Percentiles rank a stretch among this genome's conserved stretches.
phyloP scores from a whole-genome alignment of 2,329 filamentous ascomycete species.

The Botrytis sinoallii region DNA sequence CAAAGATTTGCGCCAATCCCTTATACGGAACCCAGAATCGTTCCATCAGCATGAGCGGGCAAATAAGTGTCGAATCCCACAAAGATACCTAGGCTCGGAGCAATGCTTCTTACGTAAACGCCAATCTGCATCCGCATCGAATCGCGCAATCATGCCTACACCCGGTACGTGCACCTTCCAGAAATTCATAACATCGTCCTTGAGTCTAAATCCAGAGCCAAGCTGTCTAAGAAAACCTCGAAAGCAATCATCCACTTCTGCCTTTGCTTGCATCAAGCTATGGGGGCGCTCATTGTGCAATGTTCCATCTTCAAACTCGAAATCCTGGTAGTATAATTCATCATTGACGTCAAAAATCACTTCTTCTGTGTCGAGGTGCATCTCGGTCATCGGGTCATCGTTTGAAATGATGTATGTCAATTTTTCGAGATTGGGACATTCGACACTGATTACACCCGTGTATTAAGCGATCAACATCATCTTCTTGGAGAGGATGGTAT shows the following conservation, averaged over 20 bases:
- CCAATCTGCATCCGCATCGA: background rate
- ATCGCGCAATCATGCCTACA: background rate
- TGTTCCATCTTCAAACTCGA: background rate
- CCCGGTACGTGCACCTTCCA: background rate
- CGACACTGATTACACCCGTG: background rate
- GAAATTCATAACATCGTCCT: background rate
- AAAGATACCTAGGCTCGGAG: background rate
- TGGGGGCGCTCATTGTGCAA: background rate
- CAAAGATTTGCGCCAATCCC: background rate
- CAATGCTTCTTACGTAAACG: background rate
- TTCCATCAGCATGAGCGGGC: background rate
- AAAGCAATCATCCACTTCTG: background rate
- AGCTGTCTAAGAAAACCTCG: background rate
- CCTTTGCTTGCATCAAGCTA: background rate
- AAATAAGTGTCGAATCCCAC: background rate
- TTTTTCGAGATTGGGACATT: background rate
- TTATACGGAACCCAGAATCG: background rate
- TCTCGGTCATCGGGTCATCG: background rate
- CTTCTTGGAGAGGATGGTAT: background rate
- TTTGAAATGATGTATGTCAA: background rate
- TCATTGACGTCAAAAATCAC: background rate
- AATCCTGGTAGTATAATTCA: background rate
- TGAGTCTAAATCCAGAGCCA: background rate
- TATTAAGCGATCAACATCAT: background rate
- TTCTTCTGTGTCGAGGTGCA: background rate